Evolutionary conservation across 1,139 yeast genomes (phyloP), one percentile per base, ranked within the genome.

Genomic region (Suhomyces ambrosiae): DNA sequence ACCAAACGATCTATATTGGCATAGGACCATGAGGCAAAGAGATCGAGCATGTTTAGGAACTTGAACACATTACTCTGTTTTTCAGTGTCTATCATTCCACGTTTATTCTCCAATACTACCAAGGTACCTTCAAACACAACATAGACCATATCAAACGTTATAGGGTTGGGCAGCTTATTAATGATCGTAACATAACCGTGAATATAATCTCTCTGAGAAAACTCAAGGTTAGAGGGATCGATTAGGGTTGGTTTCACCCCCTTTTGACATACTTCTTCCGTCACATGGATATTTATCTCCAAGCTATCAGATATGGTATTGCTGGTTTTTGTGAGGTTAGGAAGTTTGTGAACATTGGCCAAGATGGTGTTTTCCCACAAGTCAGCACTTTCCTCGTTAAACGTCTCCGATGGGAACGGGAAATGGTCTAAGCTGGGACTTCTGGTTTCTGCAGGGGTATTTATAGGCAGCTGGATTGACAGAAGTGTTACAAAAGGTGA

Each of bases 21-120:
- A 47, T 61, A 71, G 6, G 73, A 58, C 76, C 76, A 71, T 25
- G 69, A 63, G 2, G 77, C 77, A 53, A 67, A 71, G 23, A 71
- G 52, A 45, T 71, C 77, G 27, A 68, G 55, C 75, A 71, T 71
- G 41, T 66, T 69, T 39, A 71, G 54, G 44, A 70, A 70, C 42
- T 63, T 65, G 44, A 56, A 64, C 9, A 61, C 62, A 1, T 53
- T 48, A 4, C 41, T 26, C 1, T 67, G 64, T 4, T 50, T 52
- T 29, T 61, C 62, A 7, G 57, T 47, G 32, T 64, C 66, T 2
- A 63, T 53, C 4, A 61, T 35, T 1, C 70, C 69, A 12, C 56
- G 47, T 7, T 54, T 50, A 38, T 58, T 58, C 19, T 48, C 52
- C 28, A 63, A 43, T 3, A 61, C 58, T 6, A 61, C 57, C 7